A percentile compares a stretch with the other conserved stretches of the same genome.
phyloP scores from a whole-genome alignment of 257 asterid genomes.

The Solanum virginianum region DNA sequence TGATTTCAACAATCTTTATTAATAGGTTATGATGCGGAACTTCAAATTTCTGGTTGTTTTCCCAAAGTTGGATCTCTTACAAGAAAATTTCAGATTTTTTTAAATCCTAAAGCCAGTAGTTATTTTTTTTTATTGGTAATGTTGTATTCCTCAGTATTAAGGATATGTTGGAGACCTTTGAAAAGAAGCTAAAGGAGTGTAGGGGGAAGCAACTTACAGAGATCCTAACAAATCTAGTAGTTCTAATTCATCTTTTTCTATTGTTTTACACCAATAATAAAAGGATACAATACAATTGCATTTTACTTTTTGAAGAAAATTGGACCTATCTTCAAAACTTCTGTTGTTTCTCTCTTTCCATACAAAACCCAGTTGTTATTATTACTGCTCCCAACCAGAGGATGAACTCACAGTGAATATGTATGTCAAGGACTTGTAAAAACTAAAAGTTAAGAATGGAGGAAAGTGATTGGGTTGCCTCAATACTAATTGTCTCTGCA shows the following conservation, averaged over 20 bases:
- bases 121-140: too few species aligned
- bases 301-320: too few species aligned
- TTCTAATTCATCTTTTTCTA: too few species aligned
- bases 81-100: neutral
- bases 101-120: neutral
- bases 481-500: neutral
- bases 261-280: too few species aligned
- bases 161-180: too few species aligned
- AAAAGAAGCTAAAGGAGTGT: too few species aligned
- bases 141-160: too few species aligned
- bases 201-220: too few species aligned
- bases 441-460: neutral
- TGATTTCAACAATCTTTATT: neutral
- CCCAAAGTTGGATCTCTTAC: neutral
- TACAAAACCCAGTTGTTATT: neutral
- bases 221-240: too few species aligned
- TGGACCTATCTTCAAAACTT: too few species aligned
- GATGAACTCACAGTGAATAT: neutral
- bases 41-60: neutral
- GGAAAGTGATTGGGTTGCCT: neutral
- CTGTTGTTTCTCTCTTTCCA: too few species aligned
- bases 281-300: too few species aligned
- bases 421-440: neutral
- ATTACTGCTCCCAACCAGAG: neutral
- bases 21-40: neutral